Percentiles rank a stretch among this genome's conserved stretches.
Evolutionary conservation across 441 rosid genomes (phyloP).

Genomic region (Erodium trifolium): DNA sequence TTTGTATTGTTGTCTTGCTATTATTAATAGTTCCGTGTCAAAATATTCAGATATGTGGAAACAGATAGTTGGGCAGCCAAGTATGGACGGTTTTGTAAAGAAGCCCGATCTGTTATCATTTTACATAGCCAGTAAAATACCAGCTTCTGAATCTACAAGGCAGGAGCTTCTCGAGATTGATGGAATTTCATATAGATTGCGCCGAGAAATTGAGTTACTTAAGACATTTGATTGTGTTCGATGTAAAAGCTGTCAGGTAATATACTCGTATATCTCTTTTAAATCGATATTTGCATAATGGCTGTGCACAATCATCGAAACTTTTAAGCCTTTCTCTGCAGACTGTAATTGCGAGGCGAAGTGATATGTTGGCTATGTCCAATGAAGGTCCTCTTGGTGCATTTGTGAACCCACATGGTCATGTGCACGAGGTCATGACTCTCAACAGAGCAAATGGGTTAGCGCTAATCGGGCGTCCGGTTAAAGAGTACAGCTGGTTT

Average conservation of each 20-base stretch:
- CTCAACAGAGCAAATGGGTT: constrained; percentile 55
- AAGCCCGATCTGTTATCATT: constrained; percentile 81
- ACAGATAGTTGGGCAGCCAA: constrained; percentile 64
- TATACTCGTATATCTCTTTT: background rate
- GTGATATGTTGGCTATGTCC: constrained; percentile 95
- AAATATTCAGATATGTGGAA: constrained; percentile 79
- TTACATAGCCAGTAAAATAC: constrained; percentile 84
- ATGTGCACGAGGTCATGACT: constrained; percentile 79
- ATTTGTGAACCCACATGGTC: constrained; percentile 65
- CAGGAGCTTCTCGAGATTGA: constrained; percentile 93
- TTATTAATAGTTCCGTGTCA: constrained; percentile 5
- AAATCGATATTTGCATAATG: background rate
- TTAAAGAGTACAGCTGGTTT: constrained; percentile 79
- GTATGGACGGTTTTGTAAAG: constrained; percentile 55
- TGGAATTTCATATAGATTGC: constrained; percentile 79
- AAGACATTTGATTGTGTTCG: constrained; percentile 59
- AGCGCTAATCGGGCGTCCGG: constrained; percentile 39
- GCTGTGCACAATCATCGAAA: background rate
- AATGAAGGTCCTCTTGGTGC: constrained; percentile 93
- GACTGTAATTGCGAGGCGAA: constrained; percentile 73
- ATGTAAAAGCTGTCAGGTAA: constrained; percentile 79
- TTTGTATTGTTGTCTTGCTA: background rate
- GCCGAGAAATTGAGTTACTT: constrained; percentile 70
- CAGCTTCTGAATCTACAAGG: constrained; percentile 68
- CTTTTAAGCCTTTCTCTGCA: constrained; percentile 21